These are phyloP conservation scores for Oryza meridionalis DNA, from an alignment of 176 grass and related monocot genomes.

Conservation along the genomic window DNA sequence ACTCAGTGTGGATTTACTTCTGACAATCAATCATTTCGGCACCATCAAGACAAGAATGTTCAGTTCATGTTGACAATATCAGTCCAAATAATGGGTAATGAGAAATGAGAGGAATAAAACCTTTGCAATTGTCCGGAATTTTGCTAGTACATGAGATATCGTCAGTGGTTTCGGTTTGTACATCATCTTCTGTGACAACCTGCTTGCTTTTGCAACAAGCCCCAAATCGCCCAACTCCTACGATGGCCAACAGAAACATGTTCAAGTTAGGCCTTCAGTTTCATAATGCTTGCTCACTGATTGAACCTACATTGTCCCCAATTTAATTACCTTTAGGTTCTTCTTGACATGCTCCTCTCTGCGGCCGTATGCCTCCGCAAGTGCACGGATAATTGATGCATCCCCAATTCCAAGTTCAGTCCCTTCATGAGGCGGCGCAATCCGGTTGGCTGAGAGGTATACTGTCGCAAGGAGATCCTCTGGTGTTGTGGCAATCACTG, in stretches of 20 bases:
- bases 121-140: slow-evolving; percentile 91
- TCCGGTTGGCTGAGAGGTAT: slow-evolving; percentile 87
- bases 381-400: slow-evolving; percentile 83
- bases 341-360: slow-evolving; percentile 98
- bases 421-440: slow-evolving; percentile 89
- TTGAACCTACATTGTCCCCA: slow-evolving; percentile 21
- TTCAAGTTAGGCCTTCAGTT: slow-evolving; percentile 11
- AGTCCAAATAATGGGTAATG: neutral
- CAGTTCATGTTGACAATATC: neutral
- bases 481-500: slow-evolving; percentile 79
- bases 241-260: slow-evolving; percentile 21
- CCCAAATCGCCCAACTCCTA: slow-evolving; percentile 98
- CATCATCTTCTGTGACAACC: slow-evolving; percentile 90
- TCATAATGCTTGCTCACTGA: slow-evolving; percentile 11
- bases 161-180: slow-evolving; percentile 82
- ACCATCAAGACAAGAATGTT: neutral
- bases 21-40: slow-evolving; percentile 3
- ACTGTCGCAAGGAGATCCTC: slow-evolving; percentile 84
- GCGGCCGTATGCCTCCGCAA: slow-evolving; percentile 90
- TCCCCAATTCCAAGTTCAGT: slow-evolving; percentile 96
- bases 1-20: neutral
- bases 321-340: slow-evolving; percentile 68
- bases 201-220: slow-evolving; percentile 94
- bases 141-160: slow-evolving; percentile 76
- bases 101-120: slow-evolving; percentile 37